phyloP scores from a whole-genome alignment of 352 stramenopile genomes.

The Phytophthora aleatoria region DNA sequence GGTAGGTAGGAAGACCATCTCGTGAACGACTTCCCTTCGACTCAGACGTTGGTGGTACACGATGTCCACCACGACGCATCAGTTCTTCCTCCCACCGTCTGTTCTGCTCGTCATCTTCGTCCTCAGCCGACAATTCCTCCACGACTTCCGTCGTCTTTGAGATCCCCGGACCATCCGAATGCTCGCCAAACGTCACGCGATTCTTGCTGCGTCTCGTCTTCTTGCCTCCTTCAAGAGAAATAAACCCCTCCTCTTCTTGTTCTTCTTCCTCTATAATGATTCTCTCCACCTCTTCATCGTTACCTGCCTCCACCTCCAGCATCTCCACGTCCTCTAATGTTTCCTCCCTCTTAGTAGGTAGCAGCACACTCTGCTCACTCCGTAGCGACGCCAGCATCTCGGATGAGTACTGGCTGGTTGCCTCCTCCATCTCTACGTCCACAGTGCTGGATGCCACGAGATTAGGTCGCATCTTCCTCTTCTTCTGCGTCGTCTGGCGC shows the following conservation, averaged over 20 bases:
- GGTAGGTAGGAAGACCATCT: slow-evolving; percentile 41
- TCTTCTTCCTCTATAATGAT: slow-evolving; percentile 38
- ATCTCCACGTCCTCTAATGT: slow-evolving; percentile 41
- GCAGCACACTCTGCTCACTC: slow-evolving; percentile 72
- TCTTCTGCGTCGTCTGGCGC: slow-evolving; percentile 24
- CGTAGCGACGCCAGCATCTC: slow-evolving; percentile 64
- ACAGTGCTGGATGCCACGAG: slow-evolving; percentile 35
- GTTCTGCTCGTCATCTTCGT: slow-evolving; percentile 55
- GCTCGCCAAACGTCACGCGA: slow-evolving; percentile 69
- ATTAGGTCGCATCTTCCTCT: slow-evolving; percentile 71
- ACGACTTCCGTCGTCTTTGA: slow-evolving; percentile 50
- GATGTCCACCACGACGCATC: slow-evolving; percentile 70
- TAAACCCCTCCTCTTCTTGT: slow-evolving; percentile 62
- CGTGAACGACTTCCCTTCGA: slow-evolving; percentile 15
- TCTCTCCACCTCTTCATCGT: slow-evolving; percentile 20
- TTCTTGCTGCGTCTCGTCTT: slow-evolving; percentile 50
- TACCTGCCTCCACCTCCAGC: slow-evolving; percentile 25
- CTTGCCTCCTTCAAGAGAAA: slow-evolving; percentile 54
- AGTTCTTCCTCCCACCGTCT: slow-evolving; percentile 78
- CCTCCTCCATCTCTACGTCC: slow-evolving; percentile 29
- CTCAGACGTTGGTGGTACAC: slow-evolving; percentile 10
- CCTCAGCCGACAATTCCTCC: slow-evolving; percentile 41
- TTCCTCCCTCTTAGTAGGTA: slow-evolving; percentile 21
- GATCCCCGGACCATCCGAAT: slow-evolving; percentile 26
- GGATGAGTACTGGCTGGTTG: slow-evolving; percentile 45